These are phyloP conservation scores for Fusarium haematococcum DNA, from an alignment of 2,329 filamentous ascomycete species.

Conservation along the genomic window DNA sequence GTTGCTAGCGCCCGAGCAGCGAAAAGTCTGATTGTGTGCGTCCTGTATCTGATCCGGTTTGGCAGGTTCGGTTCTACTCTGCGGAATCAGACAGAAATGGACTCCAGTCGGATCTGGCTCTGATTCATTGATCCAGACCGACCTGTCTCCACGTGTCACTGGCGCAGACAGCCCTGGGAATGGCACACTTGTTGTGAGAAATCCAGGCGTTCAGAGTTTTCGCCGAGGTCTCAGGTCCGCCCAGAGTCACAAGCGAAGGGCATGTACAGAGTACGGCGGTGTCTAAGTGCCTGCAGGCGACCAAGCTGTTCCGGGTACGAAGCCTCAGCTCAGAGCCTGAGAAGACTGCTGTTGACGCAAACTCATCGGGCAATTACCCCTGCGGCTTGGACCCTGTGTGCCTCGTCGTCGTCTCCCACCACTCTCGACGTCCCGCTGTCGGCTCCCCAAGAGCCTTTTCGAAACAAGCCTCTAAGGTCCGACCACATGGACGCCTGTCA, in stretches of 20 bases:
- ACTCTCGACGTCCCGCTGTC: slow-evolving; percentile 8
- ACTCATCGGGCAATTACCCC: slow-evolving; percentile 9
- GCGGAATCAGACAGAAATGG: slow-evolving; percentile 23
- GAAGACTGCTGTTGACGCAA: slow-evolving; percentile 20
- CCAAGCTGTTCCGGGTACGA: slow-evolving; percentile 22
- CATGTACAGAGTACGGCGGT: slow-evolving; percentile 7
- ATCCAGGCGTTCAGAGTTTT: slow-evolving; percentile 32
- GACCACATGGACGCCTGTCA: slow-evolving; percentile 56
- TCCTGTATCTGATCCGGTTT: background rate
- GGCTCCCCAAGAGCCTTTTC: slow-evolving; percentile 11
- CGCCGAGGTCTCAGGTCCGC: slow-evolving; percentile 21
- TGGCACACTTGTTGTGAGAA: slow-evolving; percentile 30
- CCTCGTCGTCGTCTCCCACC: slow-evolving; percentile 3
- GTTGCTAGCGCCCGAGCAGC: slow-evolving; percentile 21
- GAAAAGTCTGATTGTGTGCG: slow-evolving; percentile 31
- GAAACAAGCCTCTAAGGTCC: slow-evolving; percentile 51
- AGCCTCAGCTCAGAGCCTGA: background rate
- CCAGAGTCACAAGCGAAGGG: slow-evolving; percentile 15
- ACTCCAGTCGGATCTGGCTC: slow-evolving; percentile 6
- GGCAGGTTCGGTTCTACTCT: background rate
- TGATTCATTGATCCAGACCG: slow-evolving; percentile 23
- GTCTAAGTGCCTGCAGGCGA: slow-evolving; percentile 37
- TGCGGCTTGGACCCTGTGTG: slow-evolving; percentile 8
- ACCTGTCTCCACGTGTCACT: slow-evolving; percentile 30
- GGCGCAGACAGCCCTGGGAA: slow-evolving; percentile 13